These are phyloP conservation scores for Linaria vulgaris DNA, from an alignment of 257 asterid genomes.

Conservation along the genomic window DNA sequence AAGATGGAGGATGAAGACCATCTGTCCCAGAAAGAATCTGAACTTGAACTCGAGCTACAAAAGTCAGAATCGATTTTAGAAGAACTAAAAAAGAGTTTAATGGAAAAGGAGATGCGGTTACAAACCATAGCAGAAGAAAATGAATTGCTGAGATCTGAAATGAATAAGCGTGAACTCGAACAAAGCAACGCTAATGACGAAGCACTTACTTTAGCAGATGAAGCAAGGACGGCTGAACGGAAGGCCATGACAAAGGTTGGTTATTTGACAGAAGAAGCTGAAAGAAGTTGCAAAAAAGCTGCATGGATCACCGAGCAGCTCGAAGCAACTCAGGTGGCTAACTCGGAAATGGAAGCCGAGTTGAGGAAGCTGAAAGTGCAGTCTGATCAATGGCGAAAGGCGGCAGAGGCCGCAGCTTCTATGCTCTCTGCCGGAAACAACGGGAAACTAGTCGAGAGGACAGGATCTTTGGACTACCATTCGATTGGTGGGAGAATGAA, in stretches of 20 bases:
- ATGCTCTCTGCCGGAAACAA: slow-evolving; percentile 67
- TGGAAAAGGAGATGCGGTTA: slow-evolving; percentile 50
- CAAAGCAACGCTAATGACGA: slow-evolving; percentile 37
- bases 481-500: background rate
- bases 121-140: slow-evolving; percentile 54
- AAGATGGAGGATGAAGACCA: slow-evolving; percentile 28
- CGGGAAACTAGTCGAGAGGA: slow-evolving; percentile 58
- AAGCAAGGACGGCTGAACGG: slow-evolving; percentile 50
- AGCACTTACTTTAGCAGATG: slow-evolving; percentile 33
- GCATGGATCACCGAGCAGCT: slow-evolving; percentile 57
- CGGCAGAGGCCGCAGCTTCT: slow-evolving; percentile 89
- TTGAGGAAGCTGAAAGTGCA: slow-evolving; percentile 78
- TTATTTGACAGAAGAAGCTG: slow-evolving; percentile 64
- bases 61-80: slow-evolving; percentile 40
- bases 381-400: slow-evolving; percentile 96
- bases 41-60: slow-evolving; percentile 31
- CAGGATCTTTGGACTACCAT: slow-evolving; percentile 42
- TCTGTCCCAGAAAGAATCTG: slow-evolving; percentile 32
- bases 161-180: slow-evolving; percentile 42
- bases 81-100: slow-evolving; percentile 41
- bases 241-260: slow-evolving; percentile 68
- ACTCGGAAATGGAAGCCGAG: slow-evolving; percentile 71
- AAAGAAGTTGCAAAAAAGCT: slow-evolving; percentile 53
- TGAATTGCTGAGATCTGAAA: slow-evolving; percentile 56
- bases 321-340: slow-evolving; percentile 71